phyloP scores from a whole-genome alignment of 805 yeast species.

The Sugiyamaella mastotermitis region DNA sequence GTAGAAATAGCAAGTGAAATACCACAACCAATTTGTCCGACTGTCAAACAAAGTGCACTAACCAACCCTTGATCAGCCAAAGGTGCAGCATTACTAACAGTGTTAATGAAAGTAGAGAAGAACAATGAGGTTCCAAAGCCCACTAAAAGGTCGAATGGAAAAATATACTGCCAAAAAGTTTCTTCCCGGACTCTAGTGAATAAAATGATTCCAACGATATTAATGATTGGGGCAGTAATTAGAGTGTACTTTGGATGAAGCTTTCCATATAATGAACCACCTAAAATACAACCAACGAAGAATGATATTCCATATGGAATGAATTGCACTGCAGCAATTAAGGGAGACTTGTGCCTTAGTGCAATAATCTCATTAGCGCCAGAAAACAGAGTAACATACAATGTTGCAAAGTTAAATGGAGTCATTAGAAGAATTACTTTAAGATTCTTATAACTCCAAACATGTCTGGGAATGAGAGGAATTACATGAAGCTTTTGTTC shows the following conservation, averaged over 20 bases:
- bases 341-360: slow-evolving; percentile 27
- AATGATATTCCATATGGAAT: slow-evolving; percentile 33
- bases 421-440: slow-evolving; percentile 20
- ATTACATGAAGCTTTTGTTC: slow-evolving; percentile 19
- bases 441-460: slow-evolving; percentile 26
- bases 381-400: slow-evolving; percentile 20
- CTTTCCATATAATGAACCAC: slow-evolving; percentile 19
- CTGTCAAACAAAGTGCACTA: slow-evolving; percentile 33
- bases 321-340: slow-evolving; percentile 34
- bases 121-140: slow-evolving; percentile 30
- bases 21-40: slow-evolving; percentile 32
- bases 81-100: slow-evolving; percentile 32
- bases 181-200: slow-evolving; percentile 22
- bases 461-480: slow-evolving; percentile 27
- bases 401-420: slow-evolving; percentile 20
- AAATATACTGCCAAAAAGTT: slow-evolving; percentile 29
- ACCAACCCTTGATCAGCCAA: slow-evolving; percentile 36
- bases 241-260: slow-evolving; percentile 4
- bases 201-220: slow-evolving; percentile 22
- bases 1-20: slow-evolving; percentile 26
- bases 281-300: slow-evolving; percentile 25
- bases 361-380: slow-evolving; percentile 27
- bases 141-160: slow-evolving; percentile 23
- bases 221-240: slow-evolving; percentile 14
- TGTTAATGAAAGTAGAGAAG: slow-evolving; percentile 32